A percentile compares a stretch with the other conserved stretches of the same genome.
phyloP scores from a whole-genome alignment of 1,284 basidiomycete genomes.

The Neotropicomus parvogracilis region DNA sequence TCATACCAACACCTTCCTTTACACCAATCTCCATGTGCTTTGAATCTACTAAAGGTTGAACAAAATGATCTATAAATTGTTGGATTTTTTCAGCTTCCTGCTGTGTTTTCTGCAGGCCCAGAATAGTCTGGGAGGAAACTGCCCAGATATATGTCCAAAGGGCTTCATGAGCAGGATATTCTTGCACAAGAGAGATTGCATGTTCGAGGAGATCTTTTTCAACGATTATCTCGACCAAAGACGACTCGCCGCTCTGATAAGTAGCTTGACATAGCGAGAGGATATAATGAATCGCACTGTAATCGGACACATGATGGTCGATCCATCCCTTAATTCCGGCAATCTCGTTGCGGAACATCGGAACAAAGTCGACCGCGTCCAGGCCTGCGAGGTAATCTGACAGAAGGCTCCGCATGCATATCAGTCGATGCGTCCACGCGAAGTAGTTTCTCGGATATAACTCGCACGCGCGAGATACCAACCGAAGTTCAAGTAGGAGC shows the following conservation, averaged over 20 bases:
- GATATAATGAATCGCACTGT: slow-evolving; percentile 56
- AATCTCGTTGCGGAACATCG: slow-evolving; percentile 40
- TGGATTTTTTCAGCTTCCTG: slow-evolving; percentile 1
- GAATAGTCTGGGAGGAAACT: slow-evolving; percentile 7
- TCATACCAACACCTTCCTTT: background rate
- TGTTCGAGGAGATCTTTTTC: slow-evolving; percentile 32
- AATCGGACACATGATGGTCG: slow-evolving; percentile 58
- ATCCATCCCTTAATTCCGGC: slow-evolving; percentile 46
- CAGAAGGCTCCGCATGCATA: slow-evolving; percentile 35
- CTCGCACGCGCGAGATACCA: slow-evolving; percentile 49
- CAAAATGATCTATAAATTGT: slow-evolving; percentile 18
- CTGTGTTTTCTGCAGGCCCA: background rate
- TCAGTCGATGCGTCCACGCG: slow-evolving; percentile 58
- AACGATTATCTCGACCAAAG: slow-evolving; percentile 1
- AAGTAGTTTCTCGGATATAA: slow-evolving; percentile 65
- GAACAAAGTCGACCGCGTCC: slow-evolving; percentile 24
- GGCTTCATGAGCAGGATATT: slow-evolving; percentile 54
- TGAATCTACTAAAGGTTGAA: slow-evolving; percentile 15
- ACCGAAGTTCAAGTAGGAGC: slow-evolving; percentile 43
- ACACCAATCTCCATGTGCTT: background rate
- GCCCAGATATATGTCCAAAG: slow-evolving; percentile 51
- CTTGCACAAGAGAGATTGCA: slow-evolving; percentile 43
- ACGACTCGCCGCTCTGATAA: slow-evolving; percentile 2
- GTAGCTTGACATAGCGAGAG: slow-evolving; percentile 30
- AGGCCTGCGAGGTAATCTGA: slow-evolving; percentile 6